phyloP scores from a whole-genome alignment of 2,329 filamentous ascomycete species.

The Hymenoscyphus fraxineus region DNA sequence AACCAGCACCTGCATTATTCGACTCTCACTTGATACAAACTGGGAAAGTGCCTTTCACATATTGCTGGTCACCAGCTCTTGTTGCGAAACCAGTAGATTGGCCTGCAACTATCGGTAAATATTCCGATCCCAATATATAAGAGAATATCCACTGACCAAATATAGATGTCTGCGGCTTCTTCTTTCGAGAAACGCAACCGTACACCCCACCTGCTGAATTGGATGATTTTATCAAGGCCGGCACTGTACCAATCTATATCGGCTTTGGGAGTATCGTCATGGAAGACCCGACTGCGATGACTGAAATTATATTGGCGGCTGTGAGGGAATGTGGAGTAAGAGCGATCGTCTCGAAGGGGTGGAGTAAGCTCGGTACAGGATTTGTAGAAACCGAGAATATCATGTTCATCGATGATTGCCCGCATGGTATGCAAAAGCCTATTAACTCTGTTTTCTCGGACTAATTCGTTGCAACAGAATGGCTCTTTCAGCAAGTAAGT shows the following conservation, averaged over 20 bases:
- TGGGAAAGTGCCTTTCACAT: constrained; percentile 32
- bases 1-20: constrained; percentile 36
- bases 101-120: constrained; percentile 22
- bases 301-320: constrained; percentile 45
- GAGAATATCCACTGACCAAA: not conserved
- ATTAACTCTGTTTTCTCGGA: not conserved
- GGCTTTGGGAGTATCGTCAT: constrained; percentile 56
- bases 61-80: constrained; percentile 37
- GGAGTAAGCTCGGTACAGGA: constrained; percentile 46
- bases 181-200: constrained; percentile 38
- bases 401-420: constrained; percentile 12
- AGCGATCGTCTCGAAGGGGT: constrained; percentile 52
- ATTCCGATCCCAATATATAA: too few relatives aligned
- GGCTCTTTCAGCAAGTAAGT: constrained; percentile 53
- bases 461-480: constrained; percentile 36
- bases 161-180: constrained; percentile 42
- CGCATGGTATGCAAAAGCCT: constrained; percentile 2
- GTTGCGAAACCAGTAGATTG: constrained; percentile 41
- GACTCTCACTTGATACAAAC: constrained; percentile 37
- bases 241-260: constrained; percentile 50
- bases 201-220: constrained; percentile 41
- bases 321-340: constrained; percentile 44
- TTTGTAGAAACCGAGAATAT: constrained; percentile 23
- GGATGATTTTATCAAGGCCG: constrained; percentile 41
- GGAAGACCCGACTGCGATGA: constrained; percentile 45